Percentiles rank a stretch among this genome's conserved stretches.
Evolutionary conservation across 257 asterid genomes (phyloP).

Genomic region (Craterostigma plantagineum): DNA sequence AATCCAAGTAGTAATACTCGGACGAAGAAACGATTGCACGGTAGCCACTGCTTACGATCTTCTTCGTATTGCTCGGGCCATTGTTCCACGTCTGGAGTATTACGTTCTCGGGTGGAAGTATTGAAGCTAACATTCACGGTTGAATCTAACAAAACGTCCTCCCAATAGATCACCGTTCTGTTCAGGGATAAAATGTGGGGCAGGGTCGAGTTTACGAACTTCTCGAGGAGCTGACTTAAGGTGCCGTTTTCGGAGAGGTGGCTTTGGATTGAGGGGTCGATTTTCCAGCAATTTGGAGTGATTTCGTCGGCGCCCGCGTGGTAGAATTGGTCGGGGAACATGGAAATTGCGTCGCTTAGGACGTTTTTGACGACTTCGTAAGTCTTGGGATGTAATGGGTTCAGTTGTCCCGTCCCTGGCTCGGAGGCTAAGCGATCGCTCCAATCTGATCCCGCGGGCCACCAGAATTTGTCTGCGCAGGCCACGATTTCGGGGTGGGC

Average conservation of each 20-base stretch:
- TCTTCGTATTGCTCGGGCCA: slow-evolving; percentile 56
- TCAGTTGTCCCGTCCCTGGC: slow-evolving; percentile 87
- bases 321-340: slow-evolving; percentile 65
- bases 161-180: slow-evolving; percentile 82
- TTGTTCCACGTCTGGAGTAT: slow-evolving; percentile 79
- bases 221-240: slow-evolving; percentile 49
- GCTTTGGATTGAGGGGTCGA: slow-evolving; percentile 32
- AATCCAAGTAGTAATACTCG: slow-evolving; percentile 63
- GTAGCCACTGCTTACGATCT: slow-evolving; percentile 46
- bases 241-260: slow-evolving; percentile 50
- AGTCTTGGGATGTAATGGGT: slow-evolving; percentile 58
- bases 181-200: slow-evolving; percentile 52
- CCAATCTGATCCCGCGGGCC: slow-evolving; percentile 53
- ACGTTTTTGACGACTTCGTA: slow-evolving; percentile 51
- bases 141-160: slow-evolving; percentile 50
- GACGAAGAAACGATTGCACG: slow-evolving; percentile 68
- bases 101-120: slow-evolving; percentile 42
- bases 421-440: slow-evolving; percentile 58
- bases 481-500: slow-evolving; percentile 74
- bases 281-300: slow-evolving; percentile 68
- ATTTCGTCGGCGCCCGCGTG: slow-evolving; percentile 85
- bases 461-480: slow-evolving; percentile 78
- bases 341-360: slow-evolving; percentile 24
- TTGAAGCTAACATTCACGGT: slow-evolving; percentile 31
- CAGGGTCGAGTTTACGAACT: slow-evolving; percentile 45